Percentiles rank a stretch among this genome's conserved stretches.
These are phyloP conservation scores for Sabuloglossum arenarium DNA, from an alignment of 495 filamentous ascomycete genomes.

Conservation along the genomic window DNA sequence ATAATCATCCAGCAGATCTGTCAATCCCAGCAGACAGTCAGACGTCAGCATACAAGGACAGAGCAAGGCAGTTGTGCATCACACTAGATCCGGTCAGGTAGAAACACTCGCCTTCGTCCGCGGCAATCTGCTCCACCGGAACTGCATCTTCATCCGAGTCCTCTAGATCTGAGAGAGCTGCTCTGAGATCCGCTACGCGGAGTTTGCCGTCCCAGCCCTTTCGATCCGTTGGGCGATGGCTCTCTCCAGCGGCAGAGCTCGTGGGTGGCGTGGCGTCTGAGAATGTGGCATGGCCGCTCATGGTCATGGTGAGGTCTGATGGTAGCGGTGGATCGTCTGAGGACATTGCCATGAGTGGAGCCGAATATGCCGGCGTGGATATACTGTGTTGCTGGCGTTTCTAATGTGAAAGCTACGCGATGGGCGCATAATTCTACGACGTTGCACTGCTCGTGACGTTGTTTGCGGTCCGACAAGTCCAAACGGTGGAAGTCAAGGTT, in stretches of 20 bases:
- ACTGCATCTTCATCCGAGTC: constrained; percentile 45
- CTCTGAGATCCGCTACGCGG: constrained; percentile 32
- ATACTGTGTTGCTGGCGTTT: not conserved
- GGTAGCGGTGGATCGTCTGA: not conserved
- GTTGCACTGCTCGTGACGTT: too few species aligned
- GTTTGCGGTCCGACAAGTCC: too few species aligned
- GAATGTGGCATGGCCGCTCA: not conserved
- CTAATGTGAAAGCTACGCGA: not conserved
- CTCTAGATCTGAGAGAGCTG: constrained; percentile 41
- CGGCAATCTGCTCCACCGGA: constrained; percentile 51
- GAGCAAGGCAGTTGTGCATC: not conserved
- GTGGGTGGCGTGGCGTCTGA: not conserved
- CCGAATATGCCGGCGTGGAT: not conserved
- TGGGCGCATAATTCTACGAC: not conserved
- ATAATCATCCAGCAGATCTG: constrained; percentile 47
- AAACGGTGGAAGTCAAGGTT: too few species aligned
- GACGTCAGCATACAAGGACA: constrained; percentile 9
- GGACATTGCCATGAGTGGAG: not conserved
- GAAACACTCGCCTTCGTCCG: constrained; percentile 50
- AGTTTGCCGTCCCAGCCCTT: constrained; percentile 93
- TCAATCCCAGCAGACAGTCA: constrained; percentile 3
- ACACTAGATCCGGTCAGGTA: not conserved
- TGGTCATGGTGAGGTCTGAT: not conserved
- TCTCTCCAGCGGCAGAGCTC: not conserved
- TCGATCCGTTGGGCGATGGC: constrained; percentile 21